Conservation (phyloP, 148 eudicot genomes). For the Amaranthus palmeri region DNA sequence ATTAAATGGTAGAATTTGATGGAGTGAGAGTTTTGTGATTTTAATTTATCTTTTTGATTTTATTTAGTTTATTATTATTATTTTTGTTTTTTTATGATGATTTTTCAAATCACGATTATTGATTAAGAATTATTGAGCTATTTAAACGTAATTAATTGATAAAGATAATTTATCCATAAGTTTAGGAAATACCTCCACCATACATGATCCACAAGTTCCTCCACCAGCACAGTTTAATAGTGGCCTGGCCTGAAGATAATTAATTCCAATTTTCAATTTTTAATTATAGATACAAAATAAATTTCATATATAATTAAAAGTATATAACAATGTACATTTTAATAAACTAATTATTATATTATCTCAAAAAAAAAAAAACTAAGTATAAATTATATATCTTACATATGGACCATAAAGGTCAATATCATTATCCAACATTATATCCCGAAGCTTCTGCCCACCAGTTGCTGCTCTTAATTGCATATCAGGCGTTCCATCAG, state of each 20-base stretch:
- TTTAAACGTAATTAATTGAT: too few relatives aligned
- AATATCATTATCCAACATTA: slow-evolving; percentile 68
- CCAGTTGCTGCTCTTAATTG: slow-evolving; percentile 62
- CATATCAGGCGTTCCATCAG: slow-evolving; percentile 89
- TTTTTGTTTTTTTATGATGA: too few relatives aligned
- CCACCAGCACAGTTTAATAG: slow-evolving; percentile 73
- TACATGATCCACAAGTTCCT: slow-evolving; percentile 84
- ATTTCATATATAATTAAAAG: not conserved
- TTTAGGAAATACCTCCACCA: slow-evolving; percentile 61
- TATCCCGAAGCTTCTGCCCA: slow-evolving; percentile 77
- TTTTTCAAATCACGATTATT: too few relatives aligned
- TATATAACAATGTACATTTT: not conserved
- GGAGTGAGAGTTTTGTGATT: too few relatives aligned
- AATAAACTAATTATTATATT: too few relatives aligned
- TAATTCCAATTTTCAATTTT: not conserved
- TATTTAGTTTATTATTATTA: too few relatives aligned
- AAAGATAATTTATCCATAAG: not conserved
- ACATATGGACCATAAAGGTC: slow-evolving; percentile 95
- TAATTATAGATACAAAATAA: not conserved
- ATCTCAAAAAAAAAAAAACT: too few relatives aligned
- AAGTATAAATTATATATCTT: slow-evolving; percentile 23
- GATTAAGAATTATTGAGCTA: too few relatives aligned
- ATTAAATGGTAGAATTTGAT: too few relatives aligned
- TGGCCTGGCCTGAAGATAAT: slow-evolving; percentile 47
- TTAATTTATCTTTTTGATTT: too few relatives aligned